Evolutionary conservation across 352 stramenopile genomes (phyloP), one percentile per base, ranked within the genome.

Genomic region (Lagenidium giganteum): DNA sequence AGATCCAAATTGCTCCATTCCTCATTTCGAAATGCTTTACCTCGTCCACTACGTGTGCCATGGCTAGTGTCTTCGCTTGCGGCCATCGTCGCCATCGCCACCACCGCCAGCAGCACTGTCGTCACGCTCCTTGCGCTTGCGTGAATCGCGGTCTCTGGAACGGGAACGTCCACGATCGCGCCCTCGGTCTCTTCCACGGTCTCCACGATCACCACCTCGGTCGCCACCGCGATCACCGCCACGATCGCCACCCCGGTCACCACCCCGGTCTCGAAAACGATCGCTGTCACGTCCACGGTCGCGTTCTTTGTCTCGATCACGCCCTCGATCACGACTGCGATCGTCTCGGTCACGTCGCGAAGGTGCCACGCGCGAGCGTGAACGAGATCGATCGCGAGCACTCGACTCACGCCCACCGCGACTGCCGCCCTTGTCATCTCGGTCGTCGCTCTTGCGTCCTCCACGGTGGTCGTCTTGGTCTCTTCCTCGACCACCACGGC

Each of bases 121-220:
- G 5, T 87, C 75, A 6, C 78, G 68, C 20, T 53, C 64, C 36
- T 72, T 77, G 11, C 74, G 72, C 47, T 87, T 87, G 14, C 73
- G 65, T 23, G 72, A 71, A 48, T 87, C 77, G 43, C 72, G 73
- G 26, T 88, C 76, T 20, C 74, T 61, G n/a, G 69, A 70, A 30
- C 71, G 54, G 16, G 67, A 79, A 2, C 68, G 68, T n/a, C 57
- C 59, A 25, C 62, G 43, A 9, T 48, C 51, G 21, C 67, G 55
- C 14, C 73, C 64, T 39, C 54, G 56, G 27, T 61, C 58, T 25
- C 60, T 41, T 8, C 58, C 51, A 24, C 69, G 54, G 21, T 70
- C 60, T 41, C 51, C 46, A 23, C 64, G 48, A 22, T 42, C 57
- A 13, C 50, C 55, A 28, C 65, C 66, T 26, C 55, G 49, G 13